Percentiles rank a stretch among this genome's conserved stretches.
phyloP scores from a whole-genome alignment of 176 grass and related monocot genomes.

The Triticum urartu region DNA sequence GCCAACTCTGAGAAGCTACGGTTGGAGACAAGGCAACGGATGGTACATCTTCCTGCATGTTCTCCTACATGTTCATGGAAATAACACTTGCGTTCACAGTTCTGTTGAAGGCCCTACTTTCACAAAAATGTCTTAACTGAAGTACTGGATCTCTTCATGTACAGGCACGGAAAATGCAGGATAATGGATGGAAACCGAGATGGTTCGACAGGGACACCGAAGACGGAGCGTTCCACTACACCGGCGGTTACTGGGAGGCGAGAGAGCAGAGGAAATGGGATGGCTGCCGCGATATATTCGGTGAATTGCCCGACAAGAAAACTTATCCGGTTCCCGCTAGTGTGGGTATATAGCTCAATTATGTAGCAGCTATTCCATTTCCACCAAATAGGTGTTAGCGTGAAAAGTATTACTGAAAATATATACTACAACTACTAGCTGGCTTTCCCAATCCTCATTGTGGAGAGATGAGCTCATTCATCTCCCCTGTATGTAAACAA shows the following conservation, averaged over 20 bases:
- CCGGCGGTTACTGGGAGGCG: slow-evolving; percentile 77
- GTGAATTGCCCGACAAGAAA: slow-evolving; percentile 25
- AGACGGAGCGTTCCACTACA: slow-evolving; percentile 44
- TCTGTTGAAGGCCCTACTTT: not conserved
- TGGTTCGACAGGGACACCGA: slow-evolving; percentile 55
- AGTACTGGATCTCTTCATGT: not conserved
- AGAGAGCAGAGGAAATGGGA: slow-evolving; percentile 53
- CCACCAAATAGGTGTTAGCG: slow-evolving; percentile 1
- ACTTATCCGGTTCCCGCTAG: not conserved
- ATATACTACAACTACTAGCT: not conserved
- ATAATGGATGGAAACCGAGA: slow-evolving; percentile 72
- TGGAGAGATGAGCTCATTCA: not conserved
- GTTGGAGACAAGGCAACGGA: slow-evolving; percentile 63
- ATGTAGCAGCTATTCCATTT: not conserved
- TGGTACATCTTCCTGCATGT: slow-evolving; percentile 40
- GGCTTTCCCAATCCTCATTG: not conserved
- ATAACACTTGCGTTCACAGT: not conserved
- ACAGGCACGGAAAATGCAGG: slow-evolving; percentile 70
- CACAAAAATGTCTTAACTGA: not conserved
- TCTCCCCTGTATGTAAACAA: not conserved
- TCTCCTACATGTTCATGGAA: not conserved
- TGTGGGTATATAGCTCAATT: not conserved
- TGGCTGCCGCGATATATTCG: slow-evolving; percentile 55
- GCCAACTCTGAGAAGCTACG: slow-evolving; percentile 79
- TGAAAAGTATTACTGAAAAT: not conserved